Evolutionary conservation across 495 filamentous ascomycete genomes (phyloP), one percentile per base, ranked within the genome.

Genomic region (Neurospora sp.): DNA sequence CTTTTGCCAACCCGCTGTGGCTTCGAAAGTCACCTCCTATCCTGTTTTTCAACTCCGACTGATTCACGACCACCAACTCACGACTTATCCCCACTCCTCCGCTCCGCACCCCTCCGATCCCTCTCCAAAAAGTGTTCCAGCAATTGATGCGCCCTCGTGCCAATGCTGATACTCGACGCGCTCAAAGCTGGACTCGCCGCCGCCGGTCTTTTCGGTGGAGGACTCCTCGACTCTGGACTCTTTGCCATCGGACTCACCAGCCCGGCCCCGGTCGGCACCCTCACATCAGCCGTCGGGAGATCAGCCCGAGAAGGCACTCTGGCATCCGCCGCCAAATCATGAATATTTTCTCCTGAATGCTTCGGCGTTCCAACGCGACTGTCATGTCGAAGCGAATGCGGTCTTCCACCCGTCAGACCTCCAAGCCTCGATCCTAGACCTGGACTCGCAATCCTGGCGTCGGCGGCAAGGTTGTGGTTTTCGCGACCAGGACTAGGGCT

Each of bases 71-170:
- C 71, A 69, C 6, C 46, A 16, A 14, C 44, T 73, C 66, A 46
- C 39, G 20, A n/a, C n/a, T 73, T 37, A 73, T 39, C 66, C 62
- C 40, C 44, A 70, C 18, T 71, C 10, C 39, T 12, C 35, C 40
- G 14, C 69, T 73, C 18, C 69, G 37, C 5, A 10, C 42, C n/a
- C 73, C 70, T 78, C 39, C 69, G 73, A 62, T 75, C 72, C 23
- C 73, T 46, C 70, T 74, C 75, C 18, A 78, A 41, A 35, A 78
- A 78, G 38, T 75, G 73, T 39, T 77, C 77, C 11, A 78, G 27
- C 72, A 78, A 42, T 70, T 77, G 73, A 37, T 76, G 72, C 23
- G 75, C 75, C 20, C 77, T 73, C 3, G 72, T 66, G 1, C 54
- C 54, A 35, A 66, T 66, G 27, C 54, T 66, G 23, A 66, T 35